These are phyloP conservation scores for Dictyostelium firmibasis DNA, from an alignment of 78 protist genomes.

Conservation along the genomic window DNA sequence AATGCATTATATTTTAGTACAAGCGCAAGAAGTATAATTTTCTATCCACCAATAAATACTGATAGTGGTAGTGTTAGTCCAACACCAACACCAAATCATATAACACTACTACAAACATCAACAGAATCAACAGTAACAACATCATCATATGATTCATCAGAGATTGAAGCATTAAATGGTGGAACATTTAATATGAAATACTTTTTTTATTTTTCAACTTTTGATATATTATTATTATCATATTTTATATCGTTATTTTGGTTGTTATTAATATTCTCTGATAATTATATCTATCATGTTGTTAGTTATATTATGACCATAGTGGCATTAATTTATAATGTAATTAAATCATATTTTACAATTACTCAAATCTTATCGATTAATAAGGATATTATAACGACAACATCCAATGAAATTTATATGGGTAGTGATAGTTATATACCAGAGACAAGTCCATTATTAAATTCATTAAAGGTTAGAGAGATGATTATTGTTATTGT, in stretches of 20 bases:
- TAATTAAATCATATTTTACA: conserved; percentile 4
- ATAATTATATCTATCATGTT: background rate
- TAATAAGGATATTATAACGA: background rate
- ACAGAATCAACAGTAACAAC: background rate
- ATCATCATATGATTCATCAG: background rate
- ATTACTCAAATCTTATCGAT: background rate
- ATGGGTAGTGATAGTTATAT: background rate
- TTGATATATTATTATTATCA: conserved; percentile 28
- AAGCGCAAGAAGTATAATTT: conserved; percentile 8
- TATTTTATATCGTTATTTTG: conserved; percentile 21
- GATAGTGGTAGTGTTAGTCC: background rate
- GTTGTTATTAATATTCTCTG: background rate
- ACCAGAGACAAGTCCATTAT: background rate
- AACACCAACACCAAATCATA: conserved; percentile 1
- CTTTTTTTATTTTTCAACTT: conserved; percentile 44
- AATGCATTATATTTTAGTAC: conserved; percentile 12
- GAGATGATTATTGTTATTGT: background rate
- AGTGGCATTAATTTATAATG: background rate
- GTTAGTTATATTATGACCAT: background rate
- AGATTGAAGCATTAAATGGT: background rate
- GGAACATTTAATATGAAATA: conserved; percentile 42
- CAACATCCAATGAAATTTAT: background rate
- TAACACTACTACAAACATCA: background rate
- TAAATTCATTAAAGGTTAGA: background rate
- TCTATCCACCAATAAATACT: background rate